Base-by-base conservation (phyloP, 441 rosid genomes). In the Erodium trifolium region DNA sequence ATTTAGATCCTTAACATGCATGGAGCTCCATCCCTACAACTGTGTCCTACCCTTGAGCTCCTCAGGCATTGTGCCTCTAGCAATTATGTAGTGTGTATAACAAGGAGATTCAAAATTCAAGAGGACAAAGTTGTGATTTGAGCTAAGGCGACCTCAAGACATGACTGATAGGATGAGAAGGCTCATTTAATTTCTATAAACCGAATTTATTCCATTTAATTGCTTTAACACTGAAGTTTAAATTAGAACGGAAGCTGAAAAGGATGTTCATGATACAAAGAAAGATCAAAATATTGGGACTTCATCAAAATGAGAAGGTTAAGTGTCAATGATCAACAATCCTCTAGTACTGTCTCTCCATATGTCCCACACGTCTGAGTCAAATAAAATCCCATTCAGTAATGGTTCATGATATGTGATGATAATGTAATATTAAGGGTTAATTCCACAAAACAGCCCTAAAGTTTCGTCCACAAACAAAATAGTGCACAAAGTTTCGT, bases 81-180 rank as follows among this genome's bases (percentile, higher is more conserved):
- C 1, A 17, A 14, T 16, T 49, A 49, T 49, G 57, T 5, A 7
- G 43, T 39, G 43, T 39, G 43, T 39, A 7, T 27, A 31, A 31
- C 41, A 37, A 41, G 12, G 45, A 0, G 45, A 41, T 41, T 41
- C 45, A 37, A 37, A 37, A 7, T 37, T 37, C 9, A 37, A 37
- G 2, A 7, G 9, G 41, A 37, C 41, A 7, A 5, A 37, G 41
- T 37, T 37, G 41, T 7, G 41, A 47, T 10, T 14, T 47, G 53
- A 73, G 49, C 65, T 71, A 57, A 69, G 47, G 68, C 37, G 62
- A 18, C 62, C 71, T 70, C 63, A 59, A 17, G 31, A 18, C 17
- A 59, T 59, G 63, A 59, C 63, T 59, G 27, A 27, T 59, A 10
- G 7, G 63, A 59, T 59, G 63, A 18, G 63, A 19, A 59, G 27